Conservation (phyloP, 805 yeast genomes). For the Torulaspora quercuum region DNA sequence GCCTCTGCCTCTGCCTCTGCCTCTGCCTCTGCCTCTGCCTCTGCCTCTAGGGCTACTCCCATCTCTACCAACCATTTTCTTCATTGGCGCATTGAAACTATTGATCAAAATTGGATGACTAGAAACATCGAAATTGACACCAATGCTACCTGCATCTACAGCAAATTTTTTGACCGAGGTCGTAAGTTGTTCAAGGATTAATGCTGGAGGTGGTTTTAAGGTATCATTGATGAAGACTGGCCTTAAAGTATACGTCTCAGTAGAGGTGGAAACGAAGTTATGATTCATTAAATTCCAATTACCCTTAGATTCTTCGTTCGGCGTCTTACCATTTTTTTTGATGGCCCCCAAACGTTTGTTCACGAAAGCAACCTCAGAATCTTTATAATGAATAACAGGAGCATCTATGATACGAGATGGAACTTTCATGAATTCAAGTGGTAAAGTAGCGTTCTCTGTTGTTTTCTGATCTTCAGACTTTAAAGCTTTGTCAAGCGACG, state of each 20-base stretch:
- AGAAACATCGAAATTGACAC: slow-evolving; percentile 18
- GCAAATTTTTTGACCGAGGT: slow-evolving; percentile 13
- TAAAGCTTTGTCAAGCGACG: slow-evolving; percentile 20
- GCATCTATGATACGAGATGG: slow-evolving; percentile 29
- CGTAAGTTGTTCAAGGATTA: slow-evolving; percentile 15
- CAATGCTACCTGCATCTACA: slow-evolving; percentile 18
- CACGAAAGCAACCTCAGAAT: slow-evolving; percentile 11
- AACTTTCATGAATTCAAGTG: slow-evolving; percentile 19
- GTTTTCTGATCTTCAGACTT: slow-evolving; percentile 6
- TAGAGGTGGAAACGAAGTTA: slow-evolving; percentile 14
- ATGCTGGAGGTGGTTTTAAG: slow-evolving; percentile 13
- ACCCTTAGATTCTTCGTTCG: slow-evolving; percentile 22
- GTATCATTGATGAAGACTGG: slow-evolving; percentile 20
- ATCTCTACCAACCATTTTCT: slow-evolving; percentile 11
- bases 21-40: slow-evolving; percentile 20
- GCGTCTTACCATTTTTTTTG: slow-evolving; percentile 4
- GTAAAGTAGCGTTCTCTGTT: slow-evolving; percentile 12
- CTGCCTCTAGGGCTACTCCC: slow-evolving; percentile 18
- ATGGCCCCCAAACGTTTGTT: slow-evolving; percentile 20
- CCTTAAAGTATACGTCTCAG: slow-evolving; percentile 15
- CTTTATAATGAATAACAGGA: slow-evolving; percentile 22
- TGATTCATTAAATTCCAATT: slow-evolving; percentile 23
- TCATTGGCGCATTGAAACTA: slow-evolving; percentile 18
- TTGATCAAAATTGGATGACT: slow-evolving; percentile 20
- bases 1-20: slow-evolving; percentile 19